Percentiles rank a stretch among this genome's conserved stretches.
phyloP scores from a whole-genome alignment of 2,329 filamentous ascomycete genomes.

The Aspergillus ibericus region DNA sequence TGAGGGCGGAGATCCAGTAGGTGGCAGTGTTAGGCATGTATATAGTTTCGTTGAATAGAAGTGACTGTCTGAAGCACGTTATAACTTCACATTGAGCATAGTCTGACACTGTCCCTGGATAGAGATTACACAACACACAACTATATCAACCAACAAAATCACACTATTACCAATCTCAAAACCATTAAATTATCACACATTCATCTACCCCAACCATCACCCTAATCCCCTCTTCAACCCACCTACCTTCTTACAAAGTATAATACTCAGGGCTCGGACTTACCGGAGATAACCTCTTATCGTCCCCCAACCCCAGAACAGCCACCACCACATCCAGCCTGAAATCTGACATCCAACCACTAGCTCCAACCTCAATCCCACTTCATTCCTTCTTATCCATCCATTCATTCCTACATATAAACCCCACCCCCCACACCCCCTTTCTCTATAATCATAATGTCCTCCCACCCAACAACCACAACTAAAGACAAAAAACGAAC shows the following conservation, averaged over 20 bases:
- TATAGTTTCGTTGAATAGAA: not conserved
- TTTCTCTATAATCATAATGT: not conserved
- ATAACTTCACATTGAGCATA: not conserved
- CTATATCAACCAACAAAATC: not conserved
- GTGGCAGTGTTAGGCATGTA: no score
- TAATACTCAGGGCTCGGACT: not conserved
- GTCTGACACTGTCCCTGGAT: no score
- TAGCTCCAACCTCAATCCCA: not conserved
- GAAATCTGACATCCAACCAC: no score
- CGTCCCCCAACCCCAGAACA: not conserved
- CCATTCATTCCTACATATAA: not conserved
- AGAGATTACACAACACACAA: no score
- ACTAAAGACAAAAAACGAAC: conserved; percentile 32
- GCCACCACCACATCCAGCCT: not conserved
- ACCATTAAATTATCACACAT: not conserved
- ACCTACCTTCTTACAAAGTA: not conserved
- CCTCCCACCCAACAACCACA: not conserved
- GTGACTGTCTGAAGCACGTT: not conserved
- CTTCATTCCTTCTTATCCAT: not conserved
- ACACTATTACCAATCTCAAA: not conserved
- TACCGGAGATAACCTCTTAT: not conserved
- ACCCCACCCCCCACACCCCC: not conserved
- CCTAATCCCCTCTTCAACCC: no score
- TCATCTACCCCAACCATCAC: no score
- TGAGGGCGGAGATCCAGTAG: conserved; percentile 41